Evolutionary conservation across 2,329 filamentous ascomycete species (phyloP).

Genomic region (Beauveria sp.): DNA sequence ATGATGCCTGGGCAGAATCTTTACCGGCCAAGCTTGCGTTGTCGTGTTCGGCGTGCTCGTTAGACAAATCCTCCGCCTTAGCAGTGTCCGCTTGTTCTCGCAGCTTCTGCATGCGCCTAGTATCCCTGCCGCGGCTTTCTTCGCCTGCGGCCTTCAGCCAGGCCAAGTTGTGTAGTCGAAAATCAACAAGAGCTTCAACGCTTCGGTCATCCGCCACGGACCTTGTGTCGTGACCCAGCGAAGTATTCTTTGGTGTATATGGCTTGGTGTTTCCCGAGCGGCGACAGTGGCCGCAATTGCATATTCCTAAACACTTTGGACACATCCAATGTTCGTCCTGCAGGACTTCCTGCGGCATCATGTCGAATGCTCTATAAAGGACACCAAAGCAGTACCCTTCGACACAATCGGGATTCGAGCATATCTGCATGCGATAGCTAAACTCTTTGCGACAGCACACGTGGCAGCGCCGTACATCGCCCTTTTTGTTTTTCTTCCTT

Average conservation of each 20-base stretch:
- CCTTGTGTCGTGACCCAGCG: conserved; percentile 85
- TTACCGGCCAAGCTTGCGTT: conserved; percentile 15
- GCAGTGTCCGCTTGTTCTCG: conserved; percentile 48
- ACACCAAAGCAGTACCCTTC: conserved; percentile 88
- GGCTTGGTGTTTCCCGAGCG: conserved; percentile 58
- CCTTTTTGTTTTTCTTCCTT: conserved; percentile 45
- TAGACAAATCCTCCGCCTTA: conserved; percentile 40
- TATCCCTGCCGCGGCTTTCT: conserved; percentile 48
- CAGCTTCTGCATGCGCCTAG: conserved; percentile 49
- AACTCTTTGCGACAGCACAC: conserved; percentile 76
- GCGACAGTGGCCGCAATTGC: conserved; percentile 77
- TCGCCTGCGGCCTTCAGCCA: conserved; percentile 64
- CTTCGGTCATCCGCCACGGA: conserved; percentile 86
- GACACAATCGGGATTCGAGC: conserved; percentile 60
- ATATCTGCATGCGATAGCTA: conserved; percentile 77
- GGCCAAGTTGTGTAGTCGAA: conserved; percentile 76
- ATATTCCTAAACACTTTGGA: conserved; percentile 76
- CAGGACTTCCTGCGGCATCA: conserved; percentile 76
- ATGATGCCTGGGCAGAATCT: neutral
- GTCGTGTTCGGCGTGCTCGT: conserved; percentile 17
- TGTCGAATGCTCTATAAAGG: conserved; percentile 83
- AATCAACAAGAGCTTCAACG: conserved; percentile 84
- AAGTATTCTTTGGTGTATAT: conserved; percentile 79
- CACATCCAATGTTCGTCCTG: conserved; percentile 80
- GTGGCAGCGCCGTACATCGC: conserved; percentile 61